Conservation (phyloP, 345 rosid species). For the Cardamine occulta region DNA sequence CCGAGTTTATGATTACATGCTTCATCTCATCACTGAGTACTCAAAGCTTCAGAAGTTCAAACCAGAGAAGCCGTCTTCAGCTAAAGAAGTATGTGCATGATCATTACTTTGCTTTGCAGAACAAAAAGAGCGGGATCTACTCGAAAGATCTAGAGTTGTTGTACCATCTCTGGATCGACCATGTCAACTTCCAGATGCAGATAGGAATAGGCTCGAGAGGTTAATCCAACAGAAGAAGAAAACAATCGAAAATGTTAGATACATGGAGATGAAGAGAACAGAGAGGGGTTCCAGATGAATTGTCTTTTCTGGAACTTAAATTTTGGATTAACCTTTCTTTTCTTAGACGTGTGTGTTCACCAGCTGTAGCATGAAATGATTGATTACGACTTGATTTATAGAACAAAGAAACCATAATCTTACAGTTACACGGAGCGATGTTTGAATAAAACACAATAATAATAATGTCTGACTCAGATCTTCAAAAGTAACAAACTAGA, state of each 20-base stretch:
- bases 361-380: constrained; percentile 26
- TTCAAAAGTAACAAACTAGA: constrained; percentile 23
- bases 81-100: constrained; percentile 66
- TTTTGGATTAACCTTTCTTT: constrained; percentile 18
- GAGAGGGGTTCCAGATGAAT: constrained; percentile 24
- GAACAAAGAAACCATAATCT: constrained; percentile 20
- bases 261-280: constrained; percentile 47
- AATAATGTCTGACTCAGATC: constrained; percentile 3
- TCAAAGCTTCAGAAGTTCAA: constrained; percentile 76
- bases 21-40: constrained; percentile 74
- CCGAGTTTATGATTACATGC: constrained; percentile 82
- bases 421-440: not conserved
- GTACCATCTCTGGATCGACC: constrained; percentile 58
- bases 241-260: constrained; percentile 50
- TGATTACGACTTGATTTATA: constrained; percentile 29
- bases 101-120: constrained; percentile 85
- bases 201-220: constrained; percentile 38
- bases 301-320: not conserved
- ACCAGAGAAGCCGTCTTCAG: constrained; percentile 71
- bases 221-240: constrained; percentile 54
- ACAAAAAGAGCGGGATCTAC: constrained; percentile 53
- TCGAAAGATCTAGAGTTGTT: constrained; percentile 51
- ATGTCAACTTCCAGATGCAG: constrained; percentile 56
- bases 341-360: not conserved
- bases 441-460: not conserved